Evolutionary conservation across 805 yeast genomes (phyloP).

Genomic region (Nakazawaea ishiwadae): DNA sequence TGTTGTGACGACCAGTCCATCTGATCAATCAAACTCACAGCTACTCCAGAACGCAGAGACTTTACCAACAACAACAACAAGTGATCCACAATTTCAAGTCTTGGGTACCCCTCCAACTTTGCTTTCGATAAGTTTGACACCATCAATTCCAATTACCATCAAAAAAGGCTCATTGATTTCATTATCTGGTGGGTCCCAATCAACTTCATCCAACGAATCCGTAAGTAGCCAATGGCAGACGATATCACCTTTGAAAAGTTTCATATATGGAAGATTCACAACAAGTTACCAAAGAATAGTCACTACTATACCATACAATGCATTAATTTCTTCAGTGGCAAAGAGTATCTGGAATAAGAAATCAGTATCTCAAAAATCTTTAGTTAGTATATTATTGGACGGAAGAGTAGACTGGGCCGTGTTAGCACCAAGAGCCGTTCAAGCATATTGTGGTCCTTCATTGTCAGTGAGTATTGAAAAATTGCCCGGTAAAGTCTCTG

Average conservation of each 20-base stretch:
- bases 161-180: slow-evolving; percentile 46
- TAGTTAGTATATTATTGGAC: slow-evolving; percentile 43
- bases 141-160: slow-evolving; percentile 51
- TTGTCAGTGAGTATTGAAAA: slow-evolving; percentile 32
- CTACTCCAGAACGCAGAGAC: no score
- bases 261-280: slow-evolving; percentile 38
- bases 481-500: slow-evolving; percentile 36
- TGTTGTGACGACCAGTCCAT: no score
- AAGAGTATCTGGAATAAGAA: slow-evolving; percentile 8
- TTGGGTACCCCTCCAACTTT: slow-evolving; percentile 47
- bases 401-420: slow-evolving; percentile 64
- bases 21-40: no score
- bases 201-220: slow-evolving; percentile 11
- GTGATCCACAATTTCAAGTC: slow-evolving; percentile 30
- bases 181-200: slow-evolving; percentile 30
- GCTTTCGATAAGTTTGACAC: slow-evolving; percentile 46
- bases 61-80: background rate
- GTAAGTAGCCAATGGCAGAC: slow-evolving; percentile 26
- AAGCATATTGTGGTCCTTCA: slow-evolving; percentile 50
- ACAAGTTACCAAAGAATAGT: slow-evolving; percentile 43
- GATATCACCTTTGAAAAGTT: slow-evolving; percentile 34
- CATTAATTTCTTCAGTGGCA: slow-evolving; percentile 35
- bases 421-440: slow-evolving; percentile 41
- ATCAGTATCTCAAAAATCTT: slow-evolving; percentile 28
- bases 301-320: slow-evolving; percentile 41